phyloP scores from a whole-genome alignment of 139 green algal species.

The Pseudopediastrum boryanum region DNA sequence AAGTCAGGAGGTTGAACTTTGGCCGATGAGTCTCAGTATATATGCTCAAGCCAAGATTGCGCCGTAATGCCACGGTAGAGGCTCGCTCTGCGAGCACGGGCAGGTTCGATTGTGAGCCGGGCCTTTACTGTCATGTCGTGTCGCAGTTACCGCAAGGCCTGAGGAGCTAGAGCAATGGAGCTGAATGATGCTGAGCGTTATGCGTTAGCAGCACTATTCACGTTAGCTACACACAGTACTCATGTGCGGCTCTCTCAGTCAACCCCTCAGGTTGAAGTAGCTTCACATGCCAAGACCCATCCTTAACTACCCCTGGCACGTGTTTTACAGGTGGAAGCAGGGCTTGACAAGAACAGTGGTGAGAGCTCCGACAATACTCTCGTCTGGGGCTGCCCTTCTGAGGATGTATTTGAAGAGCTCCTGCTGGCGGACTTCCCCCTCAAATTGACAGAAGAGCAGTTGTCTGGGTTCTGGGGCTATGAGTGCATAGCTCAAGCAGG shows the following conservation, averaged over 20 bases:
- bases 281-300: not conserved
- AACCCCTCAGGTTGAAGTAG: not conserved
- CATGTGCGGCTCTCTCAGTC: slow-evolving; percentile 38
- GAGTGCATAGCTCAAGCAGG: slow-evolving; percentile 57
- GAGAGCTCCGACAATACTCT: not conserved
- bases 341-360: slow-evolving; percentile 46
- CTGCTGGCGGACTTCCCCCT: slow-evolving; percentile 22
- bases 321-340: slow-evolving; percentile 43
- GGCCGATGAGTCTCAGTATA: no score
- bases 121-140: no score
- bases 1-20: no score
- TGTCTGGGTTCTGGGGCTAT: slow-evolving; percentile 69
- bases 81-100: no score
- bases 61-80: no score
- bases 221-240: slow-evolving; percentile 67
- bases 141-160: no score
- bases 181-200: slow-evolving; percentile 68
- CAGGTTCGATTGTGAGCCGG: no score
- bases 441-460: slow-evolving; percentile 3
- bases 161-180: no score
- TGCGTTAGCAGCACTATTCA: slow-evolving; percentile 66
- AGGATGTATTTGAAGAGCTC: slow-evolving; percentile 51
- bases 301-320: not conserved
- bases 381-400: slow-evolving; percentile 28
- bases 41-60: no score